Evolutionary conservation across 106 monocot species (phyloP).

Genomic region (Ottelia alismoides): DNA sequence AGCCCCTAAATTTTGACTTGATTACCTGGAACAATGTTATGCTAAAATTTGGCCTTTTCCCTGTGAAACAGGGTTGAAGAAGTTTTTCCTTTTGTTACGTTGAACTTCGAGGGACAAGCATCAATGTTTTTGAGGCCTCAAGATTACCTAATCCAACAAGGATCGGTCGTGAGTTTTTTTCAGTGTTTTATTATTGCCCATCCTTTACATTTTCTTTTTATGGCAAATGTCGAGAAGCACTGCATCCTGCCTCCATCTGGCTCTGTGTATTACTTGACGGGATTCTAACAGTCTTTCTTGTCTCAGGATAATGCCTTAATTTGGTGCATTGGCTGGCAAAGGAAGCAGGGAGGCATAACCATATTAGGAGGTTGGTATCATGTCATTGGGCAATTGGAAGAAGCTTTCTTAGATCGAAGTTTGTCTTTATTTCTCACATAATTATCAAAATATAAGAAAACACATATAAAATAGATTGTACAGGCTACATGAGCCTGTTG

Average conservation of each 20-base stretch:
- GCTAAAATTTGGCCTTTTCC: too few relatives aligned
- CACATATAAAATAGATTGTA: too few relatives aligned
- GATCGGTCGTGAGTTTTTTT: slow-evolving; percentile 46
- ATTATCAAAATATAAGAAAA: too few relatives aligned
- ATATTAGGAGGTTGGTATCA: slow-evolving; percentile 98
- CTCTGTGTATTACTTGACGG: too few relatives aligned
- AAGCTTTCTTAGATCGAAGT: too few relatives aligned
- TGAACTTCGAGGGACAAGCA: slow-evolving; percentile 69
- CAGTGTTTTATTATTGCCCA: background rate
- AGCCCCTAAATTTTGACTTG: too few relatives aligned
- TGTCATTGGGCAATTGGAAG: too few relatives aligned
- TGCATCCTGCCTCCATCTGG: background rate
- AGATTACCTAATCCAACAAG: slow-evolving; percentile 82
- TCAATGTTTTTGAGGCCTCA: slow-evolving; percentile 58
- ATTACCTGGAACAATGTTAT: too few relatives aligned
- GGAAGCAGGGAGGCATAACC: slow-evolving; percentile 57
- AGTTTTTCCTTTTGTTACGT: slow-evolving; percentile 55
- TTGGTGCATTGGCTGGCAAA: slow-evolving; percentile 99
- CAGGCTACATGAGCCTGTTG: too few relatives aligned
- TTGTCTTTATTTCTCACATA: too few relatives aligned
- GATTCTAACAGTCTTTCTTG: too few relatives aligned
- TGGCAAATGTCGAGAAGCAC: background rate
- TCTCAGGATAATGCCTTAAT: slow-evolving; percentile 45
- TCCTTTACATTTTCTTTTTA: background rate
- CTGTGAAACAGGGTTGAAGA: slow-evolving; percentile 64